These are phyloP conservation scores for Xylaria sp. DNA, from an alignment of 2,329 filamentous ascomycete species.

Conservation along the genomic window DNA sequence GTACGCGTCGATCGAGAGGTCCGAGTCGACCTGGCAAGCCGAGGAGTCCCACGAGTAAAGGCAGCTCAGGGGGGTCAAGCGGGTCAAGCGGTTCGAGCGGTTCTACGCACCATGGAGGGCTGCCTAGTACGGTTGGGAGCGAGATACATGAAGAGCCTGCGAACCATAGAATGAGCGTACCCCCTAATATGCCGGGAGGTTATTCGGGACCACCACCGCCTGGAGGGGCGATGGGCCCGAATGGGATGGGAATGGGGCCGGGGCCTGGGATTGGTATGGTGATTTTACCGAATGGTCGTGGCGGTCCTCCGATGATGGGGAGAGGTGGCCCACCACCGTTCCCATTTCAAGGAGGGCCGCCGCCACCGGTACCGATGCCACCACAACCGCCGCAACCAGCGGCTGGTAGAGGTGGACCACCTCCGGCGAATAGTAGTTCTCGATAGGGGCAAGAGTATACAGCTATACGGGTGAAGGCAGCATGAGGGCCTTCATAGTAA, in stretches of 20 bases:
- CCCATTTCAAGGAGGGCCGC: conserved; percentile 13
- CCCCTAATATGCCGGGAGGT: conserved; percentile 15
- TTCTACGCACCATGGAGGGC: conserved; percentile 12
- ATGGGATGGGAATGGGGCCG: conserved; percentile 17
- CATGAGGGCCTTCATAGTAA: not conserved
- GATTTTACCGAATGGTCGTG: conserved; percentile 15
- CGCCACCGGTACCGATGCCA: conserved; percentile 4
- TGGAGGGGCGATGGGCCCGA: conserved; percentile 4
- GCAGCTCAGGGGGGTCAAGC: conserved; percentile 14
- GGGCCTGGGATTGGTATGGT: conserved; percentile 18
- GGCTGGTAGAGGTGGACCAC: conserved; percentile 19
- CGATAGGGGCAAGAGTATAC: not conserved
- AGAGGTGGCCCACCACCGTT: conserved; percentile 8
- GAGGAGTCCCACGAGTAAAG: conserved; percentile 15
- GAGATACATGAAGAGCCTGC: conserved; percentile 16
- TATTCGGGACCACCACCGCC: not conserved
- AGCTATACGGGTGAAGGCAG: not conserved
- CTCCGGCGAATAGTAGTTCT: conserved; percentile 13
- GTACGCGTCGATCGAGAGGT: conserved; percentile 16
- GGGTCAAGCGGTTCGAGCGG: not conserved
- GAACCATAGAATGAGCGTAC: conserved; percentile 19
- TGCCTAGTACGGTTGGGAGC: conserved; percentile 13
- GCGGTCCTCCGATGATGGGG: conserved; percentile 20
- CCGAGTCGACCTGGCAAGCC: conserved; percentile 19
- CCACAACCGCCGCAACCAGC: not conserved